Base-by-base conservation (phyloP, 2,329 filamentous ascomycete species). In the Trichophyton verrucosum region DNA sequence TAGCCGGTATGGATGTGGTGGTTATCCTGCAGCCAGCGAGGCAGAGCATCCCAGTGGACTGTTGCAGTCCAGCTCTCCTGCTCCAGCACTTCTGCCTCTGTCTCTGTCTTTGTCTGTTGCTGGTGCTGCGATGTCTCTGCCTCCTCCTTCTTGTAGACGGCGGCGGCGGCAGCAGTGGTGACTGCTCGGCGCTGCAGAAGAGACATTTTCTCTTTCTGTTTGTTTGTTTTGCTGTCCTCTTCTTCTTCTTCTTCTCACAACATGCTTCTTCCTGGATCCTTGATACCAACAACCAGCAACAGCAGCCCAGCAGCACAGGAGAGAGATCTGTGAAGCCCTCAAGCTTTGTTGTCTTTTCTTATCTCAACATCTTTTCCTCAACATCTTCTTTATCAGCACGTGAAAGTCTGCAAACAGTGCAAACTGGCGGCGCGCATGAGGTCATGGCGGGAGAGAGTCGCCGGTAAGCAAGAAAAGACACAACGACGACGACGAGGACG, bases 1-100 rank as follows among this genome's bases (percentile, higher is more conserved):
- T 89, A 89, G 63, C 84, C 83, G 27, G 80, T 80, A 60, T 77
- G 77, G 61, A 89, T 88, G 75, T 83, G 86, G 64, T 85, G 83
- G 67, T 89, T 89, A 72, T 89, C 86, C 68, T 76, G 78, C 66
- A 78, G 77, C 80, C 80, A 82, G 58, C 74, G 72, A 4, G 77
- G 79, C 20, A 78, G 74, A 69, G 77, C 82, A 66, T 78, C 74
- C 80, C 74, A 82, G 61, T 80, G 74, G 38, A 82, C 70, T 38
- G 76, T 72, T 49, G 66, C 71, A 56, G 57, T 57, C 53, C 57
- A 58, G 30, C 60, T 58, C 38, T 57, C 58, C 36, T 61, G 36
- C 6, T 56, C 40, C 7, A 20, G 15, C 15, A 44, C 40, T 44
- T 17, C 40, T n/a, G 2, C 33, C 3, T 9, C 33, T 38, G 33